Conservation (phyloP, 305 asterid genomes). For the Andrographis paniculata region DNA sequence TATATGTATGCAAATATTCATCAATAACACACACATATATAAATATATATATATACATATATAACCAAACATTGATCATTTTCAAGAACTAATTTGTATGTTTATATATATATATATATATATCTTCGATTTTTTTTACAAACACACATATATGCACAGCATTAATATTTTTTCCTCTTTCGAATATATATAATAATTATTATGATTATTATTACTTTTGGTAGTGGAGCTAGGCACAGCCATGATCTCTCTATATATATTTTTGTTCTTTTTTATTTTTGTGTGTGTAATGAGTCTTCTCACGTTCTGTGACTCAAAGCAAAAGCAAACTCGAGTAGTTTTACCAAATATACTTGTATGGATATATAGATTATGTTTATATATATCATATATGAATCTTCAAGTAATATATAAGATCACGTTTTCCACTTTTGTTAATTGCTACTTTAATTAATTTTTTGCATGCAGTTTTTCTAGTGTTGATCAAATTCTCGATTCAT, state of each 20-base stretch:
- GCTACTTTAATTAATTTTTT: background rate
- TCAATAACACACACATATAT: too few species aligned
- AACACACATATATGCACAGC: too few species aligned
- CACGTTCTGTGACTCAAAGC: slow-evolving; percentile 46
- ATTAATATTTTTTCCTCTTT: too few species aligned
- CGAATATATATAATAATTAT: background rate
- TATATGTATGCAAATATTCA: too few species aligned
- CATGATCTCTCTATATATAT: too few species aligned
- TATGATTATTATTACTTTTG: slow-evolving; percentile 22
- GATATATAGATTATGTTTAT: background rate
- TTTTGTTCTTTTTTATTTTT: slow-evolving; percentile 12
- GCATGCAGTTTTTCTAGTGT: background rate
- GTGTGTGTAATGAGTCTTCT: slow-evolving; percentile 16
- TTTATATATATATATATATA: too few species aligned
- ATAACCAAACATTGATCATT: too few species aligned
- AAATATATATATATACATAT: too few species aligned
- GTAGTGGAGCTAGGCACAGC: slow-evolving; percentile 42
- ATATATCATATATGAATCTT: slow-evolving; percentile 7
- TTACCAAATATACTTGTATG: slow-evolving; percentile 17
- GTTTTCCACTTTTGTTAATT: slow-evolving; percentile 16
- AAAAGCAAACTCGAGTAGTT: slow-evolving; percentile 65
- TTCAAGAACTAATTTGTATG: too few species aligned
- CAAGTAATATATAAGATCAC: slow-evolving; percentile 17
- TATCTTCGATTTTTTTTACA: too few species aligned
- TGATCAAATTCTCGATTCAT: too few species aligned